Evolutionary conservation across 768 basidiomycete genomes (phyloP).

Genomic region (Xanthoconium purpureum): DNA sequence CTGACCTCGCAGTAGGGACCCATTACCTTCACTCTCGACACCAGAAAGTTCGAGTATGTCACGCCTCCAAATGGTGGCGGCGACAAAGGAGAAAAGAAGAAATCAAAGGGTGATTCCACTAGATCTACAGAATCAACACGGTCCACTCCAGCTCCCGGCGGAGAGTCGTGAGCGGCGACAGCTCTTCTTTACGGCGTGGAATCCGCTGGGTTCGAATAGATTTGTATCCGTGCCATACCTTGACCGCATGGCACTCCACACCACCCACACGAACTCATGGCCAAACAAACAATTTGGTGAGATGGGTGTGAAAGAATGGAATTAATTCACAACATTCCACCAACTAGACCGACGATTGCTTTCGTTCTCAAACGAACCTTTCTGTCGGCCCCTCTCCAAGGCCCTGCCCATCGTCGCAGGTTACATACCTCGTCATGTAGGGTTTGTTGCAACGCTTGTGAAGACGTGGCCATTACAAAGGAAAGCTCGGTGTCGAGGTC

Average conservation of each 20-base stretch:
- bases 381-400: constrained; percentile 61
- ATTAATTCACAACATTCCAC: constrained; percentile 58
- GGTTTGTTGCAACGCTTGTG: constrained; percentile 44
- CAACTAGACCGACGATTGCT: constrained; percentile 58
- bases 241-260: not conserved
- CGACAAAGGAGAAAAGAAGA: constrained; percentile 12
- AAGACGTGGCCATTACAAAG: constrained; percentile 75
- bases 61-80: constrained; percentile 16
- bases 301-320: constrained; percentile 1
- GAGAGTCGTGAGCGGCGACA: constrained; percentile 7
- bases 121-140: constrained; percentile 4
- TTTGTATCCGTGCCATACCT: not conserved
- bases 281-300: constrained; percentile 3
- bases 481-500: constrained; percentile 91
- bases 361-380: constrained; percentile 63
- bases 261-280: not conserved
- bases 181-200: not conserved
- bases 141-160: not conserved
- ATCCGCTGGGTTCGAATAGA: not conserved
- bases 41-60: constrained; percentile 72
- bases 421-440: constrained; percentile 54
- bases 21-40: constrained; percentile 81
- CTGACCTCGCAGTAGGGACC: constrained; percentile 55
- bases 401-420: constrained; percentile 46
- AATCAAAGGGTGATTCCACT: not conserved